Evolutionary conservation across 139 green algal species (phyloP).

Genomic region (Eudorina sp.): DNA sequence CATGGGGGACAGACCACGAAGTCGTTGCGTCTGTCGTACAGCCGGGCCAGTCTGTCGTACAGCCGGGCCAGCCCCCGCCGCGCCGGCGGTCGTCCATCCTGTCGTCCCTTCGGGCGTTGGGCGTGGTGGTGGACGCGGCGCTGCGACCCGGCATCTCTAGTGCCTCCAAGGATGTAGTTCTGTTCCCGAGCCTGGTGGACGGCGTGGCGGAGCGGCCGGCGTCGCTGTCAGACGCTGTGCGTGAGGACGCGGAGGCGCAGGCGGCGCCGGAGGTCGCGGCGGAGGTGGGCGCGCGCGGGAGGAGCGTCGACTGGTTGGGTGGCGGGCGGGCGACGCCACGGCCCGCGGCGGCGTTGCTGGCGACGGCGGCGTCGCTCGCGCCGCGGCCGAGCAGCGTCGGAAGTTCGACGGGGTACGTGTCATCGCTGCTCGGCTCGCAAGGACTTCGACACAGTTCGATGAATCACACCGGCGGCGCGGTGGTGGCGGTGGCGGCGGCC

Average conservation of each 20-base stretch:
- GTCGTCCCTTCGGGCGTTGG: neutral
- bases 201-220: neutral
- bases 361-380: neutral
- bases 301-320: too few relatives aligned
- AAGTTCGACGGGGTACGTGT: neutral
- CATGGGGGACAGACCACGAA: too few relatives aligned
- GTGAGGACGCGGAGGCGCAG: neutral
- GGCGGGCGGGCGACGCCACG: neutral
- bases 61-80: too few relatives aligned
- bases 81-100: neutral
- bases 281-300: too few relatives aligned
- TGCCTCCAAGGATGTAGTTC: neutral
- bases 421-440: neutral
- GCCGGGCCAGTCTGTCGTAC: too few relatives aligned
- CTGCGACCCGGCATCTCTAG: too few relatives aligned
- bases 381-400: neutral
- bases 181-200: constrained; percentile 3
- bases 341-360: neutral
- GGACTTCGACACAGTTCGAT: neutral
- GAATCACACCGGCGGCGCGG: too few relatives aligned
- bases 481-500: neutral
- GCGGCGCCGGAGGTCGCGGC: neutral
- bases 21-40: too few relatives aligned
- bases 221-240: too few relatives aligned
- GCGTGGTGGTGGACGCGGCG: neutral